Base-by-base conservation (phyloP, 371 early-diverging fungal genomes). In the Mortierella sp. region DNA sequence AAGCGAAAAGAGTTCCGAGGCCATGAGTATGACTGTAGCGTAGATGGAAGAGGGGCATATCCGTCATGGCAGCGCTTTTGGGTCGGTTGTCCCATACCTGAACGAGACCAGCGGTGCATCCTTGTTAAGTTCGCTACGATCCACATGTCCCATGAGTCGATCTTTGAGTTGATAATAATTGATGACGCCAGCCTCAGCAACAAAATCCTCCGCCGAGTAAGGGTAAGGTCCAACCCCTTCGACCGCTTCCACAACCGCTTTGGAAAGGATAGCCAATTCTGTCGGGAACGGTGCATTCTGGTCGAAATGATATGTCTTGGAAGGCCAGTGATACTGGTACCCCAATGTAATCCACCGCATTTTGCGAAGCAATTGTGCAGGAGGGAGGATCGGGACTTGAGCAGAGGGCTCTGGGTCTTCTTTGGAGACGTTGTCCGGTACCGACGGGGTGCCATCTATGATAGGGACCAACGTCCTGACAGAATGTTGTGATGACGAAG, bases 61-160 rank as follows among this genome's bases (percentile, higher is more conserved):
- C n/a, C n/a, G n/a, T n/a, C n/a, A n/a, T n/a, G n/a, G n/a, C n/a
- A n/a, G n/a, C n/a, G n/a, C n/a, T n/a, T n/a, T n/a, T n/a, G n/a
- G n/a, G n/a, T n/a, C n/a, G n/a, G n/a, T n/a, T n/a, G n/a, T n/a
- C n/a, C n/a, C n/a, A n/a, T 81, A 87, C 84, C 91, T 94, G 30
- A 92, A 73, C 13, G 94, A 94, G 10, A 96, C 90, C 24, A 98
- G 81, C 5, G 98, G 96, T 3, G 96, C 95, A 21, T 87, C 87
- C 88, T 91, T 93, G 76, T 95, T 95, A 24, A 89, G 69, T 72
- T 98, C 99, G 56, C 93, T 93, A 53, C 93, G 84, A 79, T 98
- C 99, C 23, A 96, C 95, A 81, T 98, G 99, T 9, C 91, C 96
- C 86, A 94, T 96, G 55, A 98, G 79, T 3, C 93, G 82, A 76